Evolutionary conservation across 2,329 filamentous ascomycete species (phyloP), one percentile per base, ranked within the genome.

Genomic region (Fusarium pilosicola): DNA sequence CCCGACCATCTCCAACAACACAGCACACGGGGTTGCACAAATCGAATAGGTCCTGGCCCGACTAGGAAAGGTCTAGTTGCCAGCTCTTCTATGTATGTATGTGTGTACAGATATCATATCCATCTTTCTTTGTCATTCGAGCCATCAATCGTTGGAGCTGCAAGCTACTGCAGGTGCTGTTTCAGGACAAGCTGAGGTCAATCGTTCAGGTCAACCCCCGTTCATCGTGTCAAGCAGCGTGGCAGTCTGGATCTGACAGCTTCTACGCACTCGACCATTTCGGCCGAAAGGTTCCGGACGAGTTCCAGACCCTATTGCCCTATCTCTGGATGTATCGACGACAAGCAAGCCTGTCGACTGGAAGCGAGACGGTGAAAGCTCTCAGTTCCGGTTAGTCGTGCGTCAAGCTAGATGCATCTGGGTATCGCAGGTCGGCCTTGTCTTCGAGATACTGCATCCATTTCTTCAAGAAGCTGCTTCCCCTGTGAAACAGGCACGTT

Each of bases 381-480:
- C 38, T 49, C 41, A 36, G 48, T 28, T 32, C 32, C 54, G 52
- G 44, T 66, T 60, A 78, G 58, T 65, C 62, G 45, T 76, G 71
- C 32, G 71, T 66, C 28, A 88, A 71, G 18, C 81, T 81, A 12
- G 85, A 81, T 44, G 91, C 79, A 79, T 96, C 93, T 7, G 96
- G 94, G 83, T 98, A 98, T 79, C 96, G 88, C 75, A 98, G 84
- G 84, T 98, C 96, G 13, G 95, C 93, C 78, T 97, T 86, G 73
- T 97, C 94, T 82, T 98, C 96, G 36, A 98, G 86, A 81, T 93
- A 96, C 15, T 88, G 89, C 94, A 98, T 97, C 96, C 96, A 98
- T 70, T 88, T 88, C 82, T 94, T 95, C 70, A 98, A 87, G 80
- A 97, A 98, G 66, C 87, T 87, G 82, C 93, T 95, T 30, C 95